Base-by-base conservation (phyloP, 306 rosid species). In the Begonia masoniana region DNA sequence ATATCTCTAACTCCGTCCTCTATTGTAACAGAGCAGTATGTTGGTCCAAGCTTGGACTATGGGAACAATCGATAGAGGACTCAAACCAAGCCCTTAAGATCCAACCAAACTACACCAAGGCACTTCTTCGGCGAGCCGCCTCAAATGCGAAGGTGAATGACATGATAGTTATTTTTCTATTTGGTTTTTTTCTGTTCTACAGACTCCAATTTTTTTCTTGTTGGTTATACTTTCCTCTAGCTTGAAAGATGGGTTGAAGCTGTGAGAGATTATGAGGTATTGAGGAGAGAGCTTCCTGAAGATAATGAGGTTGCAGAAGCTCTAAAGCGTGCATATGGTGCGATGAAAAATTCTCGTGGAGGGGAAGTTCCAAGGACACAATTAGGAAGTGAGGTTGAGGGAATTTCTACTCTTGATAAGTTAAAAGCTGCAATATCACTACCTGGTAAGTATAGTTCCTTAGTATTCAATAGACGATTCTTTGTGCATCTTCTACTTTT, bases 1-100 rank as follows among this genome's bases (percentile, higher is more conserved):
- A 82, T 66, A 61, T 56, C 55, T 74, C 73, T 50, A 88, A 74
- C 62, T 66, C 76, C 59, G 78, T 88, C 72, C 82, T 88, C 48
- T 76, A 75, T 47, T 82, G 97, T 79, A 88, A 88, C 69, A 78
- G 97, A 80, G 95, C 95, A 8, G 80, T 82, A 59, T 88, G 97
- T 62, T 78, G 95, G 95, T 82, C 88, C 24, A 88, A 88, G 80
- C 87, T 88, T 43, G 88, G 86, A 59, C 71, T 71, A 10, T 84
- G 97, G 97, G 95, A 84, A 76, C 73, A 79, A 60, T 88, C 97
- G 26, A 88, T 88, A 55, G 77, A 77, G 54, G 93, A 88, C 52
- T 88, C 93, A 70, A 88, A 68, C 75, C 78, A 60, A 68, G 97
- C 95, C 59, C 95, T 88, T 58, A 76, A 68, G 59, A 76, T 82